Evolutionary conservation across 2,329 filamentous ascomycete species (phyloP), one percentile per base, ranked within the genome.

Genomic region (Fusarium sp.): DNA sequence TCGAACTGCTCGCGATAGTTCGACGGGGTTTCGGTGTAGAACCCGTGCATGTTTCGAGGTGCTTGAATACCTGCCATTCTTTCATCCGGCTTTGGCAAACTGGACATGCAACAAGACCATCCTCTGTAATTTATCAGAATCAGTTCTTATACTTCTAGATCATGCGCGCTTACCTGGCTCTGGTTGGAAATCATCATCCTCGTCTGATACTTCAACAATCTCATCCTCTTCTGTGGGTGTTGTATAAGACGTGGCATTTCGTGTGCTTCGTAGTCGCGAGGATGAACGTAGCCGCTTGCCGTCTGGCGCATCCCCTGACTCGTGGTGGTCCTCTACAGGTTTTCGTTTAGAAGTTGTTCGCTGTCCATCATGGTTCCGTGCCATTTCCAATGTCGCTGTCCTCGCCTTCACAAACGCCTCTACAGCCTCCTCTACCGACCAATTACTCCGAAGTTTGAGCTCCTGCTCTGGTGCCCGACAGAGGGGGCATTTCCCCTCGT

Each of bases 401-500:
- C 95, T 85, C 6, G 89, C 88, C 52, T 83, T 85, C 68, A 87
- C 82, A 70, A 97, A 99, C 1, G 89, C 87, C 39, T 93, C 89
- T 10, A 97, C 92, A 2, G 95, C 85, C 75, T 98, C 94, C 74
- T 96, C 89, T 68, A 98, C 83, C 0, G 91, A 89, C 86, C 90
- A 92, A 77, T 98, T 98, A 46, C 90, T 90, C 60, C 94, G 86
- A 71, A 99, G 77, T 77, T 93, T 96, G 63, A 93, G 86, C 76
- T 95, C 93, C 77, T 97, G 94, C 70, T 97, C 93, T 1, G 83
- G 79, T 7, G 87, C 82, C 51, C 93, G 89, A 79, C 96, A 99
- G 2, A 93, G 84, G 0, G 96, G 96, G 73, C 96, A 99, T 78
- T 92, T 94, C 10, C 93, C 92, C 70, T 97, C 94, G 32, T 87